Evolutionary conservation across 2,329 filamentous ascomycete species (phyloP).

Genomic region (Diplodia intermedia): DNA sequence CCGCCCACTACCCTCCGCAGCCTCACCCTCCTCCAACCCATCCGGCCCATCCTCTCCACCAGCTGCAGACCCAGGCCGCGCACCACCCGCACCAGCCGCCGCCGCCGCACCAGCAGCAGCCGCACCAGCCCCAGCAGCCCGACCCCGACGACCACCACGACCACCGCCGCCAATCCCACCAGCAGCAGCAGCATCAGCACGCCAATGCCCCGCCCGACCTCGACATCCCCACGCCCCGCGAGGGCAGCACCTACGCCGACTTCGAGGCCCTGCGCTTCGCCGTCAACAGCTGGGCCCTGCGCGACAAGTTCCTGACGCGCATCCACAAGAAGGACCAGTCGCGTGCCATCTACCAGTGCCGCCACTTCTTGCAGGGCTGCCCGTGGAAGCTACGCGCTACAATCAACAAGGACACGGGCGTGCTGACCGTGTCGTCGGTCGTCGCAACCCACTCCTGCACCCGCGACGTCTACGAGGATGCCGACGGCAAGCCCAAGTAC

Average conservation of each 20-base stretch:
- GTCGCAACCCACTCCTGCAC: slow-evolving; percentile 33
- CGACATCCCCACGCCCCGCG: slow-evolving; percentile 34
- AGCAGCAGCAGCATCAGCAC: slow-evolving; percentile 29
- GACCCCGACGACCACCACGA: slow-evolving; percentile 29
- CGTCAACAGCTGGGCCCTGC: slow-evolving; percentile 35
- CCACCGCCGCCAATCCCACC: slow-evolving; percentile 20
- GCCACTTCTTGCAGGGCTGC: slow-evolving; percentile 33
- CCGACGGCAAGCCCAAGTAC: slow-evolving; percentile 34
- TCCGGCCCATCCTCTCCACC: slow-evolving; percentile 24
- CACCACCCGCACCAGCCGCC: slow-evolving; percentile 26
- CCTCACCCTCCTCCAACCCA: slow-evolving; percentile 25
- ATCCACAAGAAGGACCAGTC: slow-evolving; percentile 35
- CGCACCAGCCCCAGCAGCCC: slow-evolving; percentile 2
- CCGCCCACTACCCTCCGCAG: slow-evolving; percentile 27
- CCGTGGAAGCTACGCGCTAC: slow-evolving; percentile 34
- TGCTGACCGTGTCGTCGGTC: slow-evolving; percentile 33
- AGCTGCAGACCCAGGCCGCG: slow-evolving; percentile 20
- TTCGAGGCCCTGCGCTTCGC: slow-evolving; percentile 34
- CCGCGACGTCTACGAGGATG: slow-evolving; percentile 32
- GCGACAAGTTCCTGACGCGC: slow-evolving; percentile 35
- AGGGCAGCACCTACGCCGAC: slow-evolving; percentile 33
- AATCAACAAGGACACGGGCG: slow-evolving; percentile 32
- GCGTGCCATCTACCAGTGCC: slow-evolving; percentile 35
- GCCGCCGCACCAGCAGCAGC: slow-evolving; percentile 19
- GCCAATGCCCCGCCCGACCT: slow-evolving; percentile 32